Percentiles rank a stretch among this genome's conserved stretches.
phyloP scores from a whole-genome alignment of 257 asterid species.

The Cynanchum wilfordii region DNA sequence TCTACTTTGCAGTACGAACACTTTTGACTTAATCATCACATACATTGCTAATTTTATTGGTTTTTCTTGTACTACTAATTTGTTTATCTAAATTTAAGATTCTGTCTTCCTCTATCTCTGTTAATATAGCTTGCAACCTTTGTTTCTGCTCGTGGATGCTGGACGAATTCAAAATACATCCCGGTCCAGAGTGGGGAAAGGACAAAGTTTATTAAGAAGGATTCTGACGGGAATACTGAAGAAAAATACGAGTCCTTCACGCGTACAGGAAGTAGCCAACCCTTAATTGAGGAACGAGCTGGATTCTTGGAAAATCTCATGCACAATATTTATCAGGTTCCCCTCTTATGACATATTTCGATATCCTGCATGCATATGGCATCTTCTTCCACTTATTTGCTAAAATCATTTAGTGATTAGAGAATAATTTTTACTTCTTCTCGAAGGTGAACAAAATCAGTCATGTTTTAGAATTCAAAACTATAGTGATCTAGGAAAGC shows the following conservation, averaged over 20 bases:
- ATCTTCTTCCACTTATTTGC: neutral
- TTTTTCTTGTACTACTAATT: neutral
- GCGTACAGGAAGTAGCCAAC: slow-evolving; percentile 9
- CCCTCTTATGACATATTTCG: neutral
- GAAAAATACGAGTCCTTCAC: neutral
- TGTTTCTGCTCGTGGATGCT: slow-evolving; percentile 58
- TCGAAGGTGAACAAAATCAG: neutral
- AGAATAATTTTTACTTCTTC: no score
- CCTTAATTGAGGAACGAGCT: slow-evolving; percentile 29
- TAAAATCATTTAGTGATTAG: neutral
- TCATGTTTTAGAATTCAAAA: neutral
- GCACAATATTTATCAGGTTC: slow-evolving; percentile 61
- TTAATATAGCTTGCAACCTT: slow-evolving; percentile 53
- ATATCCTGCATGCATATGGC: neutral
- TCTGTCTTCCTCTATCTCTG: neutral
- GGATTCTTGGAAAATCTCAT: slow-evolving; percentile 42
- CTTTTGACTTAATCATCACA: neutral
- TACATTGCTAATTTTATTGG: neutral
- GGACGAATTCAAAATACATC: slow-evolving; percentile 25
- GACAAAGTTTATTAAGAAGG: slow-evolving; percentile 32
- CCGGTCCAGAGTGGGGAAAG: slow-evolving; percentile 25
- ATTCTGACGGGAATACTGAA: slow-evolving; percentile 18
- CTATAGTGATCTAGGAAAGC: neutral
- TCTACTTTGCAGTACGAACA: slow-evolving; percentile 68
- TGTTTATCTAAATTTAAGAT: neutral